These are phyloP conservation scores for Thraustochytrium sp. DNA, from an alignment of 352 stramenopile genomes.

Conservation along the genomic window DNA sequence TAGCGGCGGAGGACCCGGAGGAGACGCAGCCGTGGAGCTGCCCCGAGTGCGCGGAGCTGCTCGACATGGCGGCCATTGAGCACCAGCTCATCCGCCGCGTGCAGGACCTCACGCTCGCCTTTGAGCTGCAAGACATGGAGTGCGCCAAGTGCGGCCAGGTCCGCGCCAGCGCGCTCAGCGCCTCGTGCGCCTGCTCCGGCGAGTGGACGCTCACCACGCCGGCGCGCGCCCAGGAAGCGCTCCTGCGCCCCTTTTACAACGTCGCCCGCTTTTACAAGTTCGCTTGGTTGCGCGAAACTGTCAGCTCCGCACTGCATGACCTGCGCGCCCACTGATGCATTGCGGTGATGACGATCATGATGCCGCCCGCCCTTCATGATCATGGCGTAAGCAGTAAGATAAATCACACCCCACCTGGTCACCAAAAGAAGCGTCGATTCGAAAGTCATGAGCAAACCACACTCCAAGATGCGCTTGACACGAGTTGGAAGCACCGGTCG, in stretches of 20 bases:
- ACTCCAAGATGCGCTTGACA: no score
- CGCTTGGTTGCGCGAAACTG: neutral
- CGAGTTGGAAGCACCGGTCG: no score
- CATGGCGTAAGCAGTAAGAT: no score
- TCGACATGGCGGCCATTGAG: slow-evolving; percentile 48
- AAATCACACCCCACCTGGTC: no score
- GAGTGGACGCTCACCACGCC: slow-evolving; percentile 49
- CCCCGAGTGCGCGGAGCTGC: slow-evolving; percentile 37
- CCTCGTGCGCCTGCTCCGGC: slow-evolving; percentile 71
- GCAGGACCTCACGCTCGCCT: slow-evolving; percentile 40
- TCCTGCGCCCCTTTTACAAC: neutral
- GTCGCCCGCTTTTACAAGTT: neutral
- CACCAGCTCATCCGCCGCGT: slow-evolving; percentile 44
- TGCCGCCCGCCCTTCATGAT: no score
- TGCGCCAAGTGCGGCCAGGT: slow-evolving; percentile 70
- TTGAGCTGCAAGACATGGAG: slow-evolving; percentile 59
- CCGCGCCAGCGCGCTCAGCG: slow-evolving; percentile 64
- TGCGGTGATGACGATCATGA: no score
- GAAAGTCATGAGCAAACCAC: no score
- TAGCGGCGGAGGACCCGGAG: neutral
- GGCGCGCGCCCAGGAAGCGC: neutral
- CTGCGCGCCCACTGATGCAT: no score
- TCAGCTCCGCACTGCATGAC: neutral
- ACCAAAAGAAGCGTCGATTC: no score
- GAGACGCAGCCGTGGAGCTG: neutral